A percentile compares a stretch with the other conserved stretches of the same genome.
Conservation (phyloP, 2,329 filamentous ascomycete genomes). For the Diaporthe australafricana region DNA sequence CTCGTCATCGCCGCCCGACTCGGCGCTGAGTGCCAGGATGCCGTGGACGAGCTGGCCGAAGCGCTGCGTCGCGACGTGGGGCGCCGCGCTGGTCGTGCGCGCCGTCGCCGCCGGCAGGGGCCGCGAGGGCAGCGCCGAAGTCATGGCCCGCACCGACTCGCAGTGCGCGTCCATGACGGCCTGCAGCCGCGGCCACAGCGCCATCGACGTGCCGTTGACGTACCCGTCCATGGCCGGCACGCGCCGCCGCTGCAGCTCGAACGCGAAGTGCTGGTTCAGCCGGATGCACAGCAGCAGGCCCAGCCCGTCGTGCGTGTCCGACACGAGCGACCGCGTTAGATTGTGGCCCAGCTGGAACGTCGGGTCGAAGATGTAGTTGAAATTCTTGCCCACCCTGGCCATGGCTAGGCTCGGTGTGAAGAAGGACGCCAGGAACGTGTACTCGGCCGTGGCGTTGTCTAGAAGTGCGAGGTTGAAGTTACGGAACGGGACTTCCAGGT, state of each 20-base stretch:
- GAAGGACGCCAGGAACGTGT: conserved; percentile 91
- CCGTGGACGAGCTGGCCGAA: conserved; percentile 93
- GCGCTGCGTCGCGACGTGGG: conserved; percentile 92
- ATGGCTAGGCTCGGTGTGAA: conserved; percentile 84
- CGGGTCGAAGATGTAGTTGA: conserved; percentile 88
- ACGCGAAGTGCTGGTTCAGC: conserved; percentile 92
- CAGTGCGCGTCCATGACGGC: conserved; percentile 93
- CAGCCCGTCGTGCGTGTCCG: conserved; percentile 83
- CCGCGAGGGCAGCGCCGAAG: conserved; percentile 61
- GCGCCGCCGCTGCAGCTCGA: conserved; percentile 91
- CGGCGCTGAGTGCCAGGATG: conserved; percentile 84
- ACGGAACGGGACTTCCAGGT: conserved; percentile 89
- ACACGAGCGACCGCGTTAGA: conserved; percentile 80
- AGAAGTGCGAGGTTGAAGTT: conserved; percentile 95
- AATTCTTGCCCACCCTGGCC: conserved; percentile 83
- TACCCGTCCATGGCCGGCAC: conserved; percentile 91
- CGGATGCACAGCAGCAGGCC: conserved; percentile 92
- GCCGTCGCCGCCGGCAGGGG: conserved; percentile 58
- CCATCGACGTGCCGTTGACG: conserved; percentile 94
- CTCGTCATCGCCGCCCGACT: conserved; percentile 82
- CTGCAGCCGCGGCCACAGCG: conserved; percentile 96
- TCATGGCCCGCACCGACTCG: conserved; percentile 80
- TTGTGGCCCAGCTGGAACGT: conserved; percentile 86
- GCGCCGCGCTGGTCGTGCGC: conserved; percentile 78
- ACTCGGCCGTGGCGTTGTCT: conserved; percentile 95